Base-by-base conservation (phyloP, 345 rosid species). In the Lepidium sativum region DNA sequence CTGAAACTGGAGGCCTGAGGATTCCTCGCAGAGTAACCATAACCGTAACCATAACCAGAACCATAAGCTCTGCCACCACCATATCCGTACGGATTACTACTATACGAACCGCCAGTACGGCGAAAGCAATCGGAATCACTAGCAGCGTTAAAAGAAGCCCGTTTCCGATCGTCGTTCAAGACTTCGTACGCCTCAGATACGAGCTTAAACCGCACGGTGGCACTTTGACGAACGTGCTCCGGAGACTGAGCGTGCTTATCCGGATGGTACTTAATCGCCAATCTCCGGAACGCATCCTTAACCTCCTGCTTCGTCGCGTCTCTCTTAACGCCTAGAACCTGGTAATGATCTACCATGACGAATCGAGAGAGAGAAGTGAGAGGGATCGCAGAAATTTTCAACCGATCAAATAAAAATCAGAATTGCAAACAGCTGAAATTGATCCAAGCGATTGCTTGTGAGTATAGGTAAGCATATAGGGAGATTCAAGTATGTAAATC, bases 241-340 rank as follows among this genome's bases (percentile, higher is more conserved):
- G 97, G 38, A 4, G 98, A 84, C 16, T 77, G 85, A 1, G 91
- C 72, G 77, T 92, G 98, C 71, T 83, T 87, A 70, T 89, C 98
- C 0, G 97, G 98, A 67, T 92, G 97, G 63, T 74, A 81, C 75
- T 74, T 76, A 16, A 89, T 63, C n/a, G 98, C 98, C 63, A 85
- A 68, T 54, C 79, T 74, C 39, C 96, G 76, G 21, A 85, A 92
- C 9, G 98, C 89, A 44, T 87, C 89, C 52, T 92, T 89, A 9
- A 92, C 84, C 58, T 92, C 97, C 0, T 82, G 84, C 70, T 78
- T 87, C 11, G 81, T 83, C 20, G 98, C 96, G 69, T 67, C 81
- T 68, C 84, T 67, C 43, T 33, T 50, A 10, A 92, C 34, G 39
- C 88, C 98, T 50, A 92, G 52, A 3, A 80, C 84, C 68, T 74